These are phyloP conservation scores for Eucalyptus melliodora DNA, from an alignment of 345 rosid genomes.

Conservation along the genomic window DNA sequence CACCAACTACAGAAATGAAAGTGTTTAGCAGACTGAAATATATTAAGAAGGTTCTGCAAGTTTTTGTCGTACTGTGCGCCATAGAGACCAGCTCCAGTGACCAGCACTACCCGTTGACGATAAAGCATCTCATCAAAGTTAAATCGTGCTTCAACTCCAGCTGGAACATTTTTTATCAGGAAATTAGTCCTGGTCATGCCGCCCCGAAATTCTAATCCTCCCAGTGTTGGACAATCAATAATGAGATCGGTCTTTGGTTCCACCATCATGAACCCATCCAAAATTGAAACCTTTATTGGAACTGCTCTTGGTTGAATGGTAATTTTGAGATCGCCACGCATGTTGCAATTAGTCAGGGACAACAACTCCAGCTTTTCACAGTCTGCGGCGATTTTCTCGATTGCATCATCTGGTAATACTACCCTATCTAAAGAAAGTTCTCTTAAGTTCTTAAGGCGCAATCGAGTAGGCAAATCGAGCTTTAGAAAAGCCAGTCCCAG, in stretches of 20 bases:
- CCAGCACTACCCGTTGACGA: neutral
- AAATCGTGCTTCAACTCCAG: neutral
- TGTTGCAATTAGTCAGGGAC: neutral
- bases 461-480: neutral
- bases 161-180: neutral
- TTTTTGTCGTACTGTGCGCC: neutral
- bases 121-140: neutral
- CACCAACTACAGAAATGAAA: neutral
- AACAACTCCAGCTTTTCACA: neutral
- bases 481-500: neutral
- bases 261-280: neutral
- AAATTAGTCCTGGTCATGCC: neutral
- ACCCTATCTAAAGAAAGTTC: neutral
- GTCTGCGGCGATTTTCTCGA: neutral
- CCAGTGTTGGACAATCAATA: neutral
- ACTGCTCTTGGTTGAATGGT: neutral
- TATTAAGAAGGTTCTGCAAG: neutral
- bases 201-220: neutral
- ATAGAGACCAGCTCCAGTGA: neutral
- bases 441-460: neutral
- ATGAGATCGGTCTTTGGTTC: neutral
- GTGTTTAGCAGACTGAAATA: neutral
- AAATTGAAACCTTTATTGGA: neutral
- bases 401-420: neutral
- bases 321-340: neutral